Evolutionary conservation across 331 rosid species (phyloP), one percentile per base, ranked within the genome.

Genomic region (Rhamnella rubrinervis): DNA sequence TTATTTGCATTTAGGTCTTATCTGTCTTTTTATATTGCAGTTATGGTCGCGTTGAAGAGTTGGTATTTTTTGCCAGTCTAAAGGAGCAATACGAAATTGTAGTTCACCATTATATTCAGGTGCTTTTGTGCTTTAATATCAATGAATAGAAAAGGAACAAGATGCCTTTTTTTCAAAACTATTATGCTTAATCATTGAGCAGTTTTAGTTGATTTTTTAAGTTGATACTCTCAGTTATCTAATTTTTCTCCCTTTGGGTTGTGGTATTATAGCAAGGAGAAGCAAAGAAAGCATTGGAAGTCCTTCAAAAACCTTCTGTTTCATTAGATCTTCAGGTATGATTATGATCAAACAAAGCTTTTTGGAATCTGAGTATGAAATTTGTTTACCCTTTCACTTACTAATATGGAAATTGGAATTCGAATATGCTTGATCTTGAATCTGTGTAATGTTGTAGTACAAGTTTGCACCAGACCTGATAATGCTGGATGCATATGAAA

Each of bases 401-500:
- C 35, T 31, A 31, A 31, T 31, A 31, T 31, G 35, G 4, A 31
- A 31, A 0, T 3, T 31, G 35, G 35, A 31, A 31, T 31, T 4
- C 4, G 35, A 31, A 31, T 31, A 31, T 31, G 35, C 35, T 31
- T 31, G 35, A 31, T 31, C 35, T 31, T 31, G 35, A 31, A 31
- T 31, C 35, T 31, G 35, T 31, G 35, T 26, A 26, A 26, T 31
- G 35, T 50, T 72, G 87, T 87, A 91, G 98, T 93, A 91, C 81
- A 93, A 91, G 83, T 93, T 93, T 74, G 97, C 92, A 17, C 96
- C 98, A 26, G 97, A 93, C 80, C 95, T 93, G 44, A 89, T 91
- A 71, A 84, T 92, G 82, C 98, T 93, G 65, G 98, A 93, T 85
- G 98, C 96, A 68, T 93, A 93, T 75, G 98, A 93, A 80, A 92